Percentiles rank a stretch among this genome's conserved stretches.
phyloP scores from a whole-genome alignment of 1,284 basidiomycete genomes.

The Puccinia hordei region DNA sequence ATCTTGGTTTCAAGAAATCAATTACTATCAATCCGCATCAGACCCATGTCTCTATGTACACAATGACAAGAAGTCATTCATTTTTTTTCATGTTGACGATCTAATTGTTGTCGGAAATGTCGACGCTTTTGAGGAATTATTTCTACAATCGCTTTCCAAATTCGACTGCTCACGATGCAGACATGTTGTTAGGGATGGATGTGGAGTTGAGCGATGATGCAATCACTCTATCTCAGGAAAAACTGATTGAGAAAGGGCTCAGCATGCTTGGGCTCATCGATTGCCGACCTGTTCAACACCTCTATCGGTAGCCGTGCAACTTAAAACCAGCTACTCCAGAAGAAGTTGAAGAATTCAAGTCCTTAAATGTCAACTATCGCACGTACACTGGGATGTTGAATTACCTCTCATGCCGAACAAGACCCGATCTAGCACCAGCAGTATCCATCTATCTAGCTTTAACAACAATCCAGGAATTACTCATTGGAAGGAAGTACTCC shows the following conservation, averaged over 20 bases:
- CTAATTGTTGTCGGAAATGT: neutral
- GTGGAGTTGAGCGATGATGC: neutral
- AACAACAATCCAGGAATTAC: no score
- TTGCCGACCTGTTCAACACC: no score
- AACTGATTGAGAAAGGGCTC: neutral
- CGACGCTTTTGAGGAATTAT: neutral
- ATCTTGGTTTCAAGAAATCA: neutral
- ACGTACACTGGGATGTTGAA: no score
- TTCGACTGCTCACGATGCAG: neutral
- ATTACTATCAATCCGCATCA: neutral
- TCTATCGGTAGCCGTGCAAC: no score
- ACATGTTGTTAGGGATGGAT: neutral
- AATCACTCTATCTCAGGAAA: neutral
- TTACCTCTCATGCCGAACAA: no score
- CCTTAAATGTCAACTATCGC: no score
- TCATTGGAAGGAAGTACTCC: no score
- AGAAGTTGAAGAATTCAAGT: no score
- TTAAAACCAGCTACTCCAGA: no score
- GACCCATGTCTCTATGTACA: neutral
- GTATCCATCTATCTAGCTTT: no score
- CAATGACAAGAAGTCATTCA: neutral
- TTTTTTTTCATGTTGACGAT: constrained; percentile 5
- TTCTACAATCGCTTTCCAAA: neutral
- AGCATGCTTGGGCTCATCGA: no score
- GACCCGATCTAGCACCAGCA: no score